Conservation (phyloP, 495 filamentous ascomycete species). For the Talaromyces borbonicus region DNA sequence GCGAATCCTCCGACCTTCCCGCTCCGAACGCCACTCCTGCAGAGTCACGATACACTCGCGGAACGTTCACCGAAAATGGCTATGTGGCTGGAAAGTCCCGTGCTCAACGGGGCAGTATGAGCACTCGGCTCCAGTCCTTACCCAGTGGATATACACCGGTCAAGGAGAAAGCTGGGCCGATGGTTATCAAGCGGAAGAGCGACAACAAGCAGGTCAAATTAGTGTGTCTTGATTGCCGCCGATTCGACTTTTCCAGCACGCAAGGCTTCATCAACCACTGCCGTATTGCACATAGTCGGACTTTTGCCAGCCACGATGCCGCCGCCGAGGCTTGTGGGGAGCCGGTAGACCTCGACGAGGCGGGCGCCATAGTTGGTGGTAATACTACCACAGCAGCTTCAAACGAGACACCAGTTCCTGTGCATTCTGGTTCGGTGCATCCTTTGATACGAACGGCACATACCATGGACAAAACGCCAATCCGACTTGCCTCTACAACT, state of each 20-base stretch:
- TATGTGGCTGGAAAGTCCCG: constrained; percentile 50
- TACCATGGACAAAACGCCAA: constrained; percentile 43
- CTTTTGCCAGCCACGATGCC: constrained; percentile 89
- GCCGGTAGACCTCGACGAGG: constrained; percentile 60
- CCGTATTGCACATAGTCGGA: constrained; percentile 83
- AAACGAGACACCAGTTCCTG: constrained; percentile 22
- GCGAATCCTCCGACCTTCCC: constrained; percentile 30
- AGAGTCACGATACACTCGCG: constrained; percentile 64
- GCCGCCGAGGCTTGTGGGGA: constrained; percentile 85
- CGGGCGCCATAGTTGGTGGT: constrained; percentile 43
- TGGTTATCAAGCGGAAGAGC: constrained; percentile 49
- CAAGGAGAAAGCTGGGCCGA: constrained; percentile 56
- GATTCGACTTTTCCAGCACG: constrained; percentile 85
- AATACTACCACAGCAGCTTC: constrained; percentile 23
- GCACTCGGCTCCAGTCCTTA: constrained; percentile 59
- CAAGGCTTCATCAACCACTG: constrained; percentile 99
- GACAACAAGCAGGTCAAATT: constrained; percentile 63
- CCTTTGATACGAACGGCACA: constrained; percentile 55
- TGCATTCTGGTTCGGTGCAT: constrained; percentile 48
- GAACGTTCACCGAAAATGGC: constrained; percentile 51
- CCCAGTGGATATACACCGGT: constrained; percentile 59
- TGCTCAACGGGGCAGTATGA: constrained; percentile 45
- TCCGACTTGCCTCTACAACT: constrained; percentile 17
- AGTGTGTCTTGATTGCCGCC: constrained; percentile 77
- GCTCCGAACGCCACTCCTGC: constrained; percentile 16